phyloP scores from a whole-genome alignment of 768 basidiomycete species.

The Calocybe indica region DNA sequence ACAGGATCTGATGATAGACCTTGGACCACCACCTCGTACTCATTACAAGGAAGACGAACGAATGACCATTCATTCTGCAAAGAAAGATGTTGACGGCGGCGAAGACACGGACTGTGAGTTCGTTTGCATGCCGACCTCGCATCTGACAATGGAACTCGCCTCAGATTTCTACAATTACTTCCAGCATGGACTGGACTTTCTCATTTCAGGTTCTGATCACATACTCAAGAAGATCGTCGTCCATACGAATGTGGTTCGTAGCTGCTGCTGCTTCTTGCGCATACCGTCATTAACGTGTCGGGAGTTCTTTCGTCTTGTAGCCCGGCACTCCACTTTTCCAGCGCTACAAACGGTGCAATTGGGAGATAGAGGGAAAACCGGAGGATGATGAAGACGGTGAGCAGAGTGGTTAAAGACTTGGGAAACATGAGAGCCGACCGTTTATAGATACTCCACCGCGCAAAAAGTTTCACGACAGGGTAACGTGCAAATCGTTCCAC shows the following conservation, averaged over 20 bases:
- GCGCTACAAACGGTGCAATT: slow-evolving; percentile 85
- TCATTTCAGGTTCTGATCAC: slow-evolving; percentile 68
- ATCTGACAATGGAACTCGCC: neutral
- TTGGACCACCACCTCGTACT: slow-evolving; percentile 71
- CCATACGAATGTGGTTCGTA: slow-evolving; percentile 76
- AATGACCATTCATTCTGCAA: slow-evolving; percentile 76
- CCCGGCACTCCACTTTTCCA: slow-evolving; percentile 88
- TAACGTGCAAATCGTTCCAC: slow-evolving; percentile 18
- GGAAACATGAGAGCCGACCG: slow-evolving; percentile 3
- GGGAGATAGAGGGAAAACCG: slow-evolving; percentile 76
- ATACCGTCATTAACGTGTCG: neutral
- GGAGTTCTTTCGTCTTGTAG: slow-evolving; percentile 32
- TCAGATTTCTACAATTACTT: slow-evolving; percentile 93
- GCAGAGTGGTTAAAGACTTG: slow-evolving; percentile 3
- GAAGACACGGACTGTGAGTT: slow-evolving; percentile 24
- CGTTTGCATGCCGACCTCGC: too few species aligned
- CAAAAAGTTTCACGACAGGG: slow-evolving; percentile 68
- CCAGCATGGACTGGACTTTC: slow-evolving; percentile 84
- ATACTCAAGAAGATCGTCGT: slow-evolving; percentile 78
- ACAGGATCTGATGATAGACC: slow-evolving; percentile 73
- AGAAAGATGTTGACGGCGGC: slow-evolving; percentile 45
- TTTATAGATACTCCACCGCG: slow-evolving; percentile 63
- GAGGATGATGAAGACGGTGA: slow-evolving; percentile 82
- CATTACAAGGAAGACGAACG: slow-evolving; percentile 88
- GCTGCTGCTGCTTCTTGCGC: slow-evolving; percentile 12